A percentile compares a stretch with the other conserved stretches of the same genome.
Evolutionary conservation across 2,329 filamentous ascomycete species (phyloP).

Genomic region (Diaporthe aspalathi): DNA sequence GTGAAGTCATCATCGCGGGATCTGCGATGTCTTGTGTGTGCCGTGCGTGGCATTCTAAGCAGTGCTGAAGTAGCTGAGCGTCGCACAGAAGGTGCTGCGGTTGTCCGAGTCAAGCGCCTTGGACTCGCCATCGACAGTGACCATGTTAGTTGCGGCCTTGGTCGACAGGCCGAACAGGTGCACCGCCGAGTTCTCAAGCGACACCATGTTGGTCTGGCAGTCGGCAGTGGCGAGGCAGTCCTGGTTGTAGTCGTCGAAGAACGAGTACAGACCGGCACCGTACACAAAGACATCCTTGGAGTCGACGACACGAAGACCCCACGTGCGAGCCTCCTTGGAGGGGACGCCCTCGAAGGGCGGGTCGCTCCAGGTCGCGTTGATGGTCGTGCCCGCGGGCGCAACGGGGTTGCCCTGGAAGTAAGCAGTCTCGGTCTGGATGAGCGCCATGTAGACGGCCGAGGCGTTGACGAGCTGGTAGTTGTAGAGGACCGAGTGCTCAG

Average conservation of each 20-base stretch:
- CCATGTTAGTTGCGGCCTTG: slow-evolving; percentile 80
- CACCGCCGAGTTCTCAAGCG: slow-evolving; percentile 73
- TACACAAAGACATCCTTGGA: slow-evolving; percentile 76
- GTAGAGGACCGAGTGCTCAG: slow-evolving; percentile 75
- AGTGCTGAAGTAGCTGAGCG: slow-evolving; percentile 64
- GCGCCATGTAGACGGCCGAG: slow-evolving; percentile 81
- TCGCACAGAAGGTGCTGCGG: slow-evolving; percentile 73
- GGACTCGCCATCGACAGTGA: slow-evolving; percentile 69
- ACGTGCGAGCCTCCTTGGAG: slow-evolving; percentile 76
- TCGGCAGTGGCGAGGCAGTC: slow-evolving; percentile 73
- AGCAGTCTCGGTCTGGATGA: slow-evolving; percentile 91
- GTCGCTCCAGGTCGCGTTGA: slow-evolving; percentile 69
- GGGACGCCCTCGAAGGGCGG: slow-evolving; percentile 71
- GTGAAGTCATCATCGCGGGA: slow-evolving; percentile 27
- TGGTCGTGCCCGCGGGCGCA: slow-evolving; percentile 72
- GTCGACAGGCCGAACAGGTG: slow-evolving; percentile 78
- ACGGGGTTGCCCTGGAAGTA: slow-evolving; percentile 89
- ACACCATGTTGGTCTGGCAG: slow-evolving; percentile 84
- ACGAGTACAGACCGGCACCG: slow-evolving; percentile 81
- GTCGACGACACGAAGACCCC: slow-evolving; percentile 78
- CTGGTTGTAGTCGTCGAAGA: slow-evolving; percentile 86
- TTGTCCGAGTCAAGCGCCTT: slow-evolving; percentile 70
- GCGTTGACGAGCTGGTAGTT: slow-evolving; percentile 89
- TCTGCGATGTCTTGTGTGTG: neutral
- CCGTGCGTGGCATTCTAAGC: slow-evolving; percentile 28